These are phyloP conservation scores for Funneliformis geosporum DNA, from an alignment of 192 early-diverging fungal species.

Conservation along the genomic window DNA sequence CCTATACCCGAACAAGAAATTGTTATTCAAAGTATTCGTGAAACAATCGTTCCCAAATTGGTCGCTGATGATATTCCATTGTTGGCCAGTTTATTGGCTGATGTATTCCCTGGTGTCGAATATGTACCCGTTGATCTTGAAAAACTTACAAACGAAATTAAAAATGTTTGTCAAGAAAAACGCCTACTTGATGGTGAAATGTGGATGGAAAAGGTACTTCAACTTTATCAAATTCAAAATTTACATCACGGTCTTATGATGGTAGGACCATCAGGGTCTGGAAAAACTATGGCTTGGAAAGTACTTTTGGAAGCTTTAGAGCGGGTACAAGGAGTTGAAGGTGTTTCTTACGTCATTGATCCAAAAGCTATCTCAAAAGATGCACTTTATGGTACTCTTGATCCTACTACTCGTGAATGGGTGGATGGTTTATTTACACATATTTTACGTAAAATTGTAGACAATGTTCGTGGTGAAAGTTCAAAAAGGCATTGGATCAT, in stretches of 20 bases:
- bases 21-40: constrained; percentile 93
- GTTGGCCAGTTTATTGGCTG: constrained; percentile 81
- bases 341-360: constrained; percentile 92
- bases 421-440: constrained; percentile 99
- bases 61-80: constrained; percentile 94
- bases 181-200: constrained; percentile 71
- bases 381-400: constrained; percentile 92
- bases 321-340: constrained; percentile 86
- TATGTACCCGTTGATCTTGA: constrained; percentile 79
- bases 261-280: constrained; percentile 97
- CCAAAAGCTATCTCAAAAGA: constrained; percentile 99
- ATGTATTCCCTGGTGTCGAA: constrained; percentile 92
- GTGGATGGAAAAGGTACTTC: constrained; percentile 97
- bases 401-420: constrained; percentile 99
- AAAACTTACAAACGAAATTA: constrained; percentile 71
- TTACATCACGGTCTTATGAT: constrained; percentile 99
- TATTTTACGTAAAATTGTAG: constrained; percentile 95
- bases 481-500: constrained; percentile 97
- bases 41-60: constrained; percentile 97
- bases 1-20: constrained; percentile 84
- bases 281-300: constrained; percentile 94
- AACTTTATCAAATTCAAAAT: constrained; percentile 97
- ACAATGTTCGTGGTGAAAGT: constrained; percentile 96
- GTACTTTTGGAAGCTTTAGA: constrained; percentile 89
- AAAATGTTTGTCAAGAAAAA: constrained; percentile 73